phyloP scores from a whole-genome alignment of 2,329 filamentous ascomycete species.

The Fusarium armeniacum region DNA sequence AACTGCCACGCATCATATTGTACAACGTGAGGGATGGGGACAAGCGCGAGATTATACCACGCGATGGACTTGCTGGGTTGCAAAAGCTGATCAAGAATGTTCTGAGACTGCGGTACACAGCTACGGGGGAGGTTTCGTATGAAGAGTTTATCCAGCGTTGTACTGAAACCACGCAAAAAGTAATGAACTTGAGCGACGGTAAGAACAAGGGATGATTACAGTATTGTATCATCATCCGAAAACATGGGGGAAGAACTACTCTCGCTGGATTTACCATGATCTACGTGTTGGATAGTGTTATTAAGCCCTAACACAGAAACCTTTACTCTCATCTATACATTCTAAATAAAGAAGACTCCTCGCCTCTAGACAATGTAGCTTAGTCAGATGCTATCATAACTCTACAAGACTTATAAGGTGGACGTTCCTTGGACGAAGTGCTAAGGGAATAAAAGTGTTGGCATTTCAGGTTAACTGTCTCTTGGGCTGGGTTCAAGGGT shows the following conservation, averaged over 20 bases:
- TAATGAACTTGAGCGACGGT: constrained; percentile 6
- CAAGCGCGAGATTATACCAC: constrained; percentile 42
- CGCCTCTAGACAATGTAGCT: neutral
- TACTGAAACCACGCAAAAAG: constrained; percentile 14
- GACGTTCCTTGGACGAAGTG: neutral
- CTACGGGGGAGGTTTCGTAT: constrained; percentile 3
- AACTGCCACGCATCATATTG: constrained; percentile 42
- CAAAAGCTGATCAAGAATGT: constrained; percentile 33
- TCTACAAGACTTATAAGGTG: neutral
- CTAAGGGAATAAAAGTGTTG: neutral
- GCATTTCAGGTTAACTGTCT: neutral
- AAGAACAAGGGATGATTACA: neutral
- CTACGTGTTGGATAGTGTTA: neutral
- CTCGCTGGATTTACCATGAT: neutral
- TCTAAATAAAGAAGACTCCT: neutral
- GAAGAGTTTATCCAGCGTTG: constrained; percentile 35
- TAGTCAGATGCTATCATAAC: neutral
- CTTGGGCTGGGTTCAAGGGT: neutral
- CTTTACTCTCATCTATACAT: neutral
- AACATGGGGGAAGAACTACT: neutral
- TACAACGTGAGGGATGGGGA: constrained; percentile 51
- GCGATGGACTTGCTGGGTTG: constrained; percentile 15
- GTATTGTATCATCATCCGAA: neutral
- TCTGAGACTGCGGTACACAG: constrained; percentile 41
- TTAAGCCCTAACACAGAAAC: neutral